Evolutionary conservation across 2,329 filamentous ascomycete genomes (phyloP).

Genomic region (Aureobasidium sp.): DNA sequence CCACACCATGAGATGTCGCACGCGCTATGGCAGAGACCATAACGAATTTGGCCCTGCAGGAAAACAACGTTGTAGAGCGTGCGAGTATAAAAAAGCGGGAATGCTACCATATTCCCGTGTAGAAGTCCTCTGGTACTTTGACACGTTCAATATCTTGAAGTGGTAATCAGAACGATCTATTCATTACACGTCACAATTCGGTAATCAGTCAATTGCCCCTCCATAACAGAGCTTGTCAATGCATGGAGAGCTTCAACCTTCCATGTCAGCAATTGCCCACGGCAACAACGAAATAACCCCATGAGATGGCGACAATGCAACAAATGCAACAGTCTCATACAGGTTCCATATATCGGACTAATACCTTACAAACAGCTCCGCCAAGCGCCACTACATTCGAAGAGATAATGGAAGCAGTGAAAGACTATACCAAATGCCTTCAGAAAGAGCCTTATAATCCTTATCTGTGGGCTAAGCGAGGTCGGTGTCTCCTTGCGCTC

Average conservation of each 20-base stretch:
- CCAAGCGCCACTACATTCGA: not conserved
- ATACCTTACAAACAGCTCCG: not conserved
- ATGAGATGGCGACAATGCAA: not conserved
- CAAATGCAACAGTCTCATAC: not conserved
- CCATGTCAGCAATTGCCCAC: not conserved
- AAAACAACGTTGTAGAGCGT: too few species aligned
- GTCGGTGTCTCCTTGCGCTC: not conserved
- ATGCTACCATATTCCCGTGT: too few species aligned
- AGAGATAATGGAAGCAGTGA: not conserved
- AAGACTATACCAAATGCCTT: not conserved
- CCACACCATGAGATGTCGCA: too few species aligned
- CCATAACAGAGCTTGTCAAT: not conserved
- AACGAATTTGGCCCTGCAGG: too few species aligned
- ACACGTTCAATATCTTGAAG: too few species aligned
- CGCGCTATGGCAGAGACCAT: too few species aligned
- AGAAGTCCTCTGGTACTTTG: too few species aligned
- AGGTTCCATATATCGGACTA: not conserved
- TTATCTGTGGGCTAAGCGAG: not conserved
- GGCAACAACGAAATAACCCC: not conserved
- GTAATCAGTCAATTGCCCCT: not conserved
- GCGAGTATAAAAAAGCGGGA: too few species aligned
- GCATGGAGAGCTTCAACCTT: not conserved
- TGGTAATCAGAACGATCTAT: too few species aligned
- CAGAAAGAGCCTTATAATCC: not conserved
- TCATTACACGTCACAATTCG: not conserved